phyloP scores from a whole-genome alignment of 73 alveolate genomes.

The Paramecium tetraurelia region DNA sequence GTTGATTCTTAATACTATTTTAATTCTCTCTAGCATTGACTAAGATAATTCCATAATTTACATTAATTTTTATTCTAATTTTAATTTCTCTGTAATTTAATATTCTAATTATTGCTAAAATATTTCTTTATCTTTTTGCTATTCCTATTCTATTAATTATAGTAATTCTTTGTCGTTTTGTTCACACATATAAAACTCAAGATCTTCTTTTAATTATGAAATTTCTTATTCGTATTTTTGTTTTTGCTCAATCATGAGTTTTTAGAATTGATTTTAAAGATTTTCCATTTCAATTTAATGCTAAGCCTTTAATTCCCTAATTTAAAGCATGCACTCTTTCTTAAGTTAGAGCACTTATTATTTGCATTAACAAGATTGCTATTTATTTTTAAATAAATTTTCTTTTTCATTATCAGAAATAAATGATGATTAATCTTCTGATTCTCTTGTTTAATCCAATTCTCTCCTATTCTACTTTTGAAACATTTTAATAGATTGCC shows the following conservation, averaged over 20 bases:
- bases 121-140: neutral
- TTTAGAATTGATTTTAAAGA: neutral
- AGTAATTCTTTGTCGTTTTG: neutral
- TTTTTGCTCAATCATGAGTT: neutral
- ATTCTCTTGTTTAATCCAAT: constrained; percentile 6
- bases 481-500: neutral
- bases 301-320: neutral
- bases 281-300: neutral
- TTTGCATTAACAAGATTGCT: neutral
- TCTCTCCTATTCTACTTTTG: neutral
- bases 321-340: neutral
- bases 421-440: neutral
- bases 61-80: constrained; percentile 4
- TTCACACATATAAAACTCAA: neutral
- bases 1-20: neutral
- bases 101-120: neutral
- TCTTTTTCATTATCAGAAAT: constrained; percentile 20
- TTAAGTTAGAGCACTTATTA: neutral
- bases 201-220: neutral
- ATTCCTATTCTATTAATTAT: neutral
- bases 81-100: neutral
- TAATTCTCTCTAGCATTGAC: neutral
- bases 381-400: constrained; percentile 26
- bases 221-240: constrained; percentile 21
- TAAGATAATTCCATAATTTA: neutral